phyloP scores from a whole-genome alignment of 2,329 filamentous ascomycete genomes.

The Sporothrix pallida region DNA sequence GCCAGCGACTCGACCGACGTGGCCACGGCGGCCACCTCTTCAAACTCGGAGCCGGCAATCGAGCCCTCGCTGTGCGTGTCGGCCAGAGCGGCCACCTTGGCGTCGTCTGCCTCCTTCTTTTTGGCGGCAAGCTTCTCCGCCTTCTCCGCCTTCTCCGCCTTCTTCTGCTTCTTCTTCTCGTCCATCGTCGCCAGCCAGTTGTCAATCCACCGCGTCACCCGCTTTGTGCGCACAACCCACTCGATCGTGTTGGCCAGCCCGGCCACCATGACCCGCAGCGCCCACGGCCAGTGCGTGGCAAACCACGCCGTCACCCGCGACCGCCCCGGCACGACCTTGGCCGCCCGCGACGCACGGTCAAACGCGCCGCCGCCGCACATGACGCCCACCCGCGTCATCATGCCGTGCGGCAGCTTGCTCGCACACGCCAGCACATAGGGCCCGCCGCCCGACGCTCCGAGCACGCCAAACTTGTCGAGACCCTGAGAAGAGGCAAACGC shows the following conservation, averaged over 20 bases:
- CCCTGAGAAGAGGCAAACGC: slow-evolving; percentile 42
- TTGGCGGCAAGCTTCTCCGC: slow-evolving; percentile 37
- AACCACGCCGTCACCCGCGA: slow-evolving; percentile 38
- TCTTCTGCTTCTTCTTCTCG: slow-evolving; percentile 51
- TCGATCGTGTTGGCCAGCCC: slow-evolving; percentile 38
- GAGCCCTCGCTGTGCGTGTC: slow-evolving; percentile 14
- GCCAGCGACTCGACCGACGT: slow-evolving; percentile 35
- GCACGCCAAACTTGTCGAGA: slow-evolving; percentile 43
- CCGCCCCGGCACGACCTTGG: slow-evolving; percentile 40
- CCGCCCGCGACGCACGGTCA: slow-evolving; percentile 40
- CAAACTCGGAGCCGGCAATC: slow-evolving; percentile 17
- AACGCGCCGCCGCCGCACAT: slow-evolving; percentile 47
- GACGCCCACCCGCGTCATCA: slow-evolving; percentile 47
- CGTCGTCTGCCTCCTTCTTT: slow-evolving; percentile 45
- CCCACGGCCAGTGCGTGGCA: slow-evolving; percentile 40
- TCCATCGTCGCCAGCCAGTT: slow-evolving; percentile 48
- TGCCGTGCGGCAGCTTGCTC: slow-evolving; percentile 30
- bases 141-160: slow-evolving; percentile 43
- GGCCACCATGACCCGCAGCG: slow-evolving; percentile 37
- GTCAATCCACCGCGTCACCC: slow-evolving; percentile 40
- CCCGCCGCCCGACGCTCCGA: slow-evolving; percentile 47
- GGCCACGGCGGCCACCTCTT: slow-evolving; percentile 38
- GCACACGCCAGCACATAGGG: slow-evolving; percentile 49
- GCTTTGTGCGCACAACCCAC: slow-evolving; percentile 38
- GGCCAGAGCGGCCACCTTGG: background rate